Percentiles rank a stretch among this genome's conserved stretches.
Evolutionary conservation across 345 rosid species (phyloP).

Genomic region (Euphorbia lathyris): DNA sequence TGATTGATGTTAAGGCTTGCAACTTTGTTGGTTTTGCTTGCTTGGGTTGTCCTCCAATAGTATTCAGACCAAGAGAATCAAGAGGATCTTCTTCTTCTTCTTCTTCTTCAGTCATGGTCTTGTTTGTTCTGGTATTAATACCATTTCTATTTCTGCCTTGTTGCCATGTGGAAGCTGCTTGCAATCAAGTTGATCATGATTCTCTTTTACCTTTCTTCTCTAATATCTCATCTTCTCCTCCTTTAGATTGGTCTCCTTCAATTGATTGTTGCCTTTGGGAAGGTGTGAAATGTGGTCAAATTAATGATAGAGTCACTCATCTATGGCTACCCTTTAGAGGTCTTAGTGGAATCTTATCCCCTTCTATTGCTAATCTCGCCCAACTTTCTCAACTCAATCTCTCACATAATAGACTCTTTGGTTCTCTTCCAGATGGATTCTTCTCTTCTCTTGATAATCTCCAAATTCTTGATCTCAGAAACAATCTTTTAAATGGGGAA

Average conservation of each 20-base stretch:
- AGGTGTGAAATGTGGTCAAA: slow-evolving; percentile 51
- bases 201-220: slow-evolving; percentile 49
- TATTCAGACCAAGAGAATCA: slow-evolving; percentile 9
- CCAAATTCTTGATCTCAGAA: slow-evolving; percentile 67
- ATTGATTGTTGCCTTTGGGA: slow-evolving; percentile 87
- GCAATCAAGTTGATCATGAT: slow-evolving; percentile 44
- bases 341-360: slow-evolving; percentile 49
- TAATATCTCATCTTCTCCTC: slow-evolving; percentile 33
- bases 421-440: slow-evolving; percentile 50
- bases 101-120: slow-evolving; percentile 19
- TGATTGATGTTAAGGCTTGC: slow-evolving; percentile 22
- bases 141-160: slow-evolving; percentile 11
- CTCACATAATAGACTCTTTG: slow-evolving; percentile 59
- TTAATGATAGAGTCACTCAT: slow-evolving; percentile 43
- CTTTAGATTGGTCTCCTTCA: slow-evolving; percentile 45
- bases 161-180: slow-evolving; percentile 29
- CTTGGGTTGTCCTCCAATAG: neutral
- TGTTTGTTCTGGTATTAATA: slow-evolving; percentile 17
- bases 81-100: neutral
- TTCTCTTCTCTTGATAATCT: slow-evolving; percentile 44
- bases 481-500: slow-evolving; percentile 59
- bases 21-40: slow-evolving; percentile 12
- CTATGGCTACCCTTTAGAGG: slow-evolving; percentile 54
- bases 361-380: slow-evolving; percentile 43
- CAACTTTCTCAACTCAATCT: slow-evolving; percentile 58